phyloP scores from a whole-genome alignment of 352 stramenopile genomes.

The Ophiocytium majus region DNA sequence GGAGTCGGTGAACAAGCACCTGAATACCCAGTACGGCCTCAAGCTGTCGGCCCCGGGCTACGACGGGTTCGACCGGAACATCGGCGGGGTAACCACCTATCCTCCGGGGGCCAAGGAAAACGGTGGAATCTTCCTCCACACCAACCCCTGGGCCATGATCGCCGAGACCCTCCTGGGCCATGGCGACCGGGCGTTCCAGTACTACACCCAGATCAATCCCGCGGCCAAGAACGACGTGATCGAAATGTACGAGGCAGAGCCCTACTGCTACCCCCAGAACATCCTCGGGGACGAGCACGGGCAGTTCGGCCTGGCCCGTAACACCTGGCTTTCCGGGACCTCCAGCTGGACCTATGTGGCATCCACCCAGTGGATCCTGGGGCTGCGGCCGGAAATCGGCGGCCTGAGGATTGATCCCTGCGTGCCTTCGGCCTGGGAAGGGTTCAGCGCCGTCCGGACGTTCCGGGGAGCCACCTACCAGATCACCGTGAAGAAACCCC shows the following conservation, averaged over 20 bases:
- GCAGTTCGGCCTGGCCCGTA: neutral
- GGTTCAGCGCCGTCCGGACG: neutral
- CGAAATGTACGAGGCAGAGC: neutral
- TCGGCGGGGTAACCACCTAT: conserved; percentile 9
- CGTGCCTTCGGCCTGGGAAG: neutral
- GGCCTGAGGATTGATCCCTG: conserved; percentile 2
- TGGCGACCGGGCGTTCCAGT: conserved; percentile 1
- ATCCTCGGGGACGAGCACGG: neutral
- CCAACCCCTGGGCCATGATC: conserved; percentile 3
- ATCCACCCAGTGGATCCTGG: neutral
- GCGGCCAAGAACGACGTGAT: neutral
- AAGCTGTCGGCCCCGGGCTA: neutral
- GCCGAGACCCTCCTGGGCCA: neutral
- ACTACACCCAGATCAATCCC: conserved; percentile 3
- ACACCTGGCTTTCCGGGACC: conserved; percentile 8
- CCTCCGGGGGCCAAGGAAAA: conserved; percentile 4
- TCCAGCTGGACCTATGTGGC: neutral
- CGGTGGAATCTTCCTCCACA: neutral
- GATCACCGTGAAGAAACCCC: neutral
- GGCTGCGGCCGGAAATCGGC: neutral
- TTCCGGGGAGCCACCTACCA: neutral
- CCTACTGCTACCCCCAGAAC: conserved; percentile 11
- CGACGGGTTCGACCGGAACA: neutral
- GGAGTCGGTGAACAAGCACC: neutral
- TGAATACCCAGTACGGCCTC: conserved; percentile 12